Conservation (phyloP, 805 yeast species). For the Cyberlindnera galapagoensis region DNA sequence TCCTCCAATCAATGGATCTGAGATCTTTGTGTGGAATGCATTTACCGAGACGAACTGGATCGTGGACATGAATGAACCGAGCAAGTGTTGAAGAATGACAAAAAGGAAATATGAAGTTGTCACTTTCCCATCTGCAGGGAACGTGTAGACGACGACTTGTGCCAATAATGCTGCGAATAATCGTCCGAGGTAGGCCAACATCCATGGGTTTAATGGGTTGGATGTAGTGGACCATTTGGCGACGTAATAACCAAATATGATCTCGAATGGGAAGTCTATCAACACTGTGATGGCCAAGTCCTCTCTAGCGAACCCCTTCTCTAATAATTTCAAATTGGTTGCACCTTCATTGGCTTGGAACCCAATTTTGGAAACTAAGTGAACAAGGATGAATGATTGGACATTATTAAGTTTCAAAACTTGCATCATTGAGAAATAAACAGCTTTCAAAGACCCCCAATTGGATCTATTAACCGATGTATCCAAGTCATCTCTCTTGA, state of each 20-base stretch:
- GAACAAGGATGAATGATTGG: slow-evolving; percentile 65
- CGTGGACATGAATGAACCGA: slow-evolving; percentile 89
- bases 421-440: slow-evolving; percentile 59
- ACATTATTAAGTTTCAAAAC: slow-evolving; percentile 68
- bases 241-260: slow-evolving; percentile 90
- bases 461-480: slow-evolving; percentile 21
- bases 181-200: slow-evolving; percentile 79
- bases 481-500: slow-evolving; percentile 26
- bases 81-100: slow-evolving; percentile 74
- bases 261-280: slow-evolving; percentile 94
- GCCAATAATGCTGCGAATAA: slow-evolving; percentile 70
- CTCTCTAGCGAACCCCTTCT: slow-evolving; percentile 88
- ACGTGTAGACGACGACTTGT: slow-evolving; percentile 60
- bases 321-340: slow-evolving; percentile 83
- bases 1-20: slow-evolving; percentile 95
- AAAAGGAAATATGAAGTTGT: slow-evolving; percentile 51
- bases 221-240: slow-evolving; percentile 88
- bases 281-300: slow-evolving; percentile 89
- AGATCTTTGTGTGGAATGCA: slow-evolving; percentile 92
- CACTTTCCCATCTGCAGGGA: slow-evolving; percentile 52
- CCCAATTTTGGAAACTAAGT: slow-evolving; percentile 79
- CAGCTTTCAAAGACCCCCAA: slow-evolving; percentile 35
- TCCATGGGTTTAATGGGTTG: slow-evolving; percentile 82
- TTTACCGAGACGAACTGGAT: slow-evolving; percentile 91
- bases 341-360: slow-evolving; percentile 96